phyloP scores from a whole-genome alignment of 2,329 filamentous ascomycete genomes.

The Cercospora citrullina region DNA sequence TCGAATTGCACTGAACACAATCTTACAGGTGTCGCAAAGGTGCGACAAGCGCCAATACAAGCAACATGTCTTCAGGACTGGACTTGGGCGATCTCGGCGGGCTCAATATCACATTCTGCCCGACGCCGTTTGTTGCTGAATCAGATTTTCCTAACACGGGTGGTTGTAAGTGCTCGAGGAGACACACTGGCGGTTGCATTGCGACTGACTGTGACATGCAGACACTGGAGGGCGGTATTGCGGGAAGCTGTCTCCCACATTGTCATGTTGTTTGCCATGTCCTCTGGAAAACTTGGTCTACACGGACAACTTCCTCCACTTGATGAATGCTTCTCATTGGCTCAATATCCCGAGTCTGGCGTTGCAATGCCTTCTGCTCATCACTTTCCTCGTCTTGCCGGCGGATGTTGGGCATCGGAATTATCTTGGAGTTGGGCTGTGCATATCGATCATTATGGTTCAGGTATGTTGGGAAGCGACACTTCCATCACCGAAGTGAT shows the following conservation, averaged over 20 bases:
- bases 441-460: conserved; percentile 70
- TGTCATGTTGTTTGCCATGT: conserved; percentile 84
- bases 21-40: neutral
- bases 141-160: conserved; percentile 57
- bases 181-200: no score
- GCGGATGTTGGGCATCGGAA: conserved; percentile 71
- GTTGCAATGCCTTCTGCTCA: conserved; percentile 69
- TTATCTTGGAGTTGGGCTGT: conserved; percentile 82
- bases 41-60: neutral
- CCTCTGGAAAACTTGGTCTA: conserved; percentile 41
- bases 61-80: neutral
- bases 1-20: neutral
- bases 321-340: conserved; percentile 50
- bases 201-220: neutral
- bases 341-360: conserved; percentile 70
- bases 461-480: conserved; percentile 60
- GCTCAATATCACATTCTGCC: conserved; percentile 55
- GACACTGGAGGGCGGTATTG: conserved; percentile 57
- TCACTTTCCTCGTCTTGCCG: conserved; percentile 75
- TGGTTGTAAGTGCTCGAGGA: conserved; percentile 61
- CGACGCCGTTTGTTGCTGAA: conserved; percentile 66
- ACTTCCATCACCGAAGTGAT: conserved; percentile 69
- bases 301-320: conserved; percentile 15
- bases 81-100: conserved; percentile 6
- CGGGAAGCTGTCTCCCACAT: conserved; percentile 45